Conservation (phyloP, 1,284 basidiomycete species). For the Rhodotorula mucilaginosa region DNA sequence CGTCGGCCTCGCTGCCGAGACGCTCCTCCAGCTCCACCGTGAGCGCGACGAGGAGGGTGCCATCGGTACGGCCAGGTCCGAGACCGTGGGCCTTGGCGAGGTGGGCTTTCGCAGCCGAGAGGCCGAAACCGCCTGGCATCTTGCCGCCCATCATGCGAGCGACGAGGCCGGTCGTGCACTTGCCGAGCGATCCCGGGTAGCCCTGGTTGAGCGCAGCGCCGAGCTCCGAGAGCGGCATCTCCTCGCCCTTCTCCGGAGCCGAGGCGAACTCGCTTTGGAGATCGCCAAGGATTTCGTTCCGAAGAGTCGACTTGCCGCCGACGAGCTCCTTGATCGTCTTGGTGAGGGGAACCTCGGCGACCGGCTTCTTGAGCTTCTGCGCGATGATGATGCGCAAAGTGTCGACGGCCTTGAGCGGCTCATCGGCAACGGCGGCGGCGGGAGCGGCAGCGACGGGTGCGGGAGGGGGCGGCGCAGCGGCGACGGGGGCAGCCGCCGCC, state of each 20-base stretch:
- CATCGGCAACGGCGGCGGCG: constrained; percentile 77
- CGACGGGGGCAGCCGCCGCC: constrained; percentile 51
- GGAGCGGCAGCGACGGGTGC: constrained; percentile 57
- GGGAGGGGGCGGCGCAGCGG: constrained; percentile 49
- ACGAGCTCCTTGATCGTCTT: constrained; percentile 99
- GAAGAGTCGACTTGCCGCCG: constrained; percentile 91
- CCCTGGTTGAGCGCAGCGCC: constrained; percentile 79
- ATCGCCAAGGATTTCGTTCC: constrained; percentile 46
- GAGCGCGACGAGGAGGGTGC: constrained; percentile 81
- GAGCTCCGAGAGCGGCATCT: constrained; percentile 90
- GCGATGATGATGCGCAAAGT: constrained; percentile 86
- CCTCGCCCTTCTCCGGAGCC: constrained; percentile 96
- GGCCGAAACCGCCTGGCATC: constrained; percentile 98
- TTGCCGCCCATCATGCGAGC: constrained; percentile 90
- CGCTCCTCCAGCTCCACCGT: constrained; percentile 93
- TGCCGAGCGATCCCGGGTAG: constrained; percentile 80
- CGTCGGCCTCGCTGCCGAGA: constrained; percentile 84
- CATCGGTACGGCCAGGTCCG: constrained; percentile 81
- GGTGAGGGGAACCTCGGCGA: constrained; percentile 81
- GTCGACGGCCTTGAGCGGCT: constrained; percentile 85
- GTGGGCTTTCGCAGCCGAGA: constrained; percentile 82
- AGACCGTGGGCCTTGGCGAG: constrained; percentile 91
- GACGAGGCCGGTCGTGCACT: constrained; percentile 85
- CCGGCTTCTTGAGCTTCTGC: constrained; percentile 95
- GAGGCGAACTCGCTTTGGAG: constrained; percentile 55